Base-by-base conservation (phyloP, 139 green algal species). In the Chara braunii region DNA sequence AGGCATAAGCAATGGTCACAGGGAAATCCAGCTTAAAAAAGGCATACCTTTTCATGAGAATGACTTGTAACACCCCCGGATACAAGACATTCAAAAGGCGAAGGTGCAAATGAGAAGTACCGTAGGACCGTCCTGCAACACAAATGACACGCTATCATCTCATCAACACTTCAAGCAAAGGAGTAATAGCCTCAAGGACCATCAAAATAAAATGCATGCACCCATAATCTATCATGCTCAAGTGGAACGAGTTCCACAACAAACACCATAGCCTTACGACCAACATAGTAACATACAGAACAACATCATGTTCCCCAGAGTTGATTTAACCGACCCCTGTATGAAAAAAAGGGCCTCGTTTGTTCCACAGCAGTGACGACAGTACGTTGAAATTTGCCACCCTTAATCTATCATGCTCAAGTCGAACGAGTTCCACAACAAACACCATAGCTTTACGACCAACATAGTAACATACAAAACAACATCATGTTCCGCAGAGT, bases 81-180 rank as follows among this genome's bases (percentile, higher is more conserved):
- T 5, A 55, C 48, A 9, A 64, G 18, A 33, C 57, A 45, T 5
- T 60, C 57, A 58, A 67, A 67, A 29, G 57, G 57, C 12, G 57
- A n/a, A 11, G 57, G 57, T 4, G 57, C 42, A 60, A 67, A 59
- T 5, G 57, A 51, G 7, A 67, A 67, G 24, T 67, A 67, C 42
- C 9, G 9, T 30, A 9, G 9, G 26, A 57, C 48, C 11, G 9
- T 9, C 48, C 48, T 57, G 48, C 48, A 9, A 24, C 9, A 9
- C 9, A 30, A 57, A 18, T 18, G 40, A n/a, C n/a, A n/a, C n/a
- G n/a, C n/a, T n/a, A n/a, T n/a, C 40, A 48, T 18, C 40, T 48
- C 40, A 18, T 48, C 40, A 48, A 18, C 18, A 18, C 40, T 18
- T 18, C 18, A 48, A 48, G 40, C 18, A 18, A 26, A 22, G 52